Conservation (phyloP, 2,329 filamentous ascomycete genomes). For the Cyphellophora attinorum region DNA sequence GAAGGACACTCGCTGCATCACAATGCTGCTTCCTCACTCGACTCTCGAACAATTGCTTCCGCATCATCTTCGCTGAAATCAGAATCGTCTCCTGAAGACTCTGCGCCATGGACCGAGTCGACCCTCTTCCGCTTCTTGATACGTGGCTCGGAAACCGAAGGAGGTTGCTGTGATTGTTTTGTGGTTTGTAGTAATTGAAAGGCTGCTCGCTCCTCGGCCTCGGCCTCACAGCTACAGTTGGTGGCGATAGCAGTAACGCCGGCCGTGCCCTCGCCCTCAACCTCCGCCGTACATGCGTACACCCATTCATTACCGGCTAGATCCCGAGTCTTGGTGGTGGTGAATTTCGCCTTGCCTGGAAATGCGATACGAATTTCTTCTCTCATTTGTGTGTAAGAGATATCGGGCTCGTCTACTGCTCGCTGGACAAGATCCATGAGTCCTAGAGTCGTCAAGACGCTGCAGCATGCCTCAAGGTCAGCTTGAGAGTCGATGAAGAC, state of each 20-base stretch:
- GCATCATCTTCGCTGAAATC: too few relatives aligned
- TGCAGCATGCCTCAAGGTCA: conserved; percentile 47
- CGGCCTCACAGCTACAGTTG: background rate
- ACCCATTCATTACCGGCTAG: too few relatives aligned
- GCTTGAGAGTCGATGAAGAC: conserved; percentile 71
- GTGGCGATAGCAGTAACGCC: background rate
- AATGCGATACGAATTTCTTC: background rate
- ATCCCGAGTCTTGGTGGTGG: background rate
- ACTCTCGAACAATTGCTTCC: too few relatives aligned
- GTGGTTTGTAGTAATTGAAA: too few relatives aligned
- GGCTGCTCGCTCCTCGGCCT: conserved; percentile 1
- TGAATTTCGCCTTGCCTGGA: background rate
- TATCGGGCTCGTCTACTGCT: conserved; percentile 13
- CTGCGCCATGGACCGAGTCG: too few relatives aligned
- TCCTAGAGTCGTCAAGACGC: conserved; percentile 54
- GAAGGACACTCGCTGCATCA: too few relatives aligned
- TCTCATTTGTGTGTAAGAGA: conserved; percentile 1
- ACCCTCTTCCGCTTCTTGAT: too few relatives aligned
- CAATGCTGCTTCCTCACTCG: too few relatives aligned
- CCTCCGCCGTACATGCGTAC: background rate
- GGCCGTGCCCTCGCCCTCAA: background rate
- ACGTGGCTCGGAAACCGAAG: too few relatives aligned
- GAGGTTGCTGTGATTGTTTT: too few relatives aligned
- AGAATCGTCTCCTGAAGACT: too few relatives aligned
- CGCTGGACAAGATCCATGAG: conserved; percentile 30